phyloP scores from a whole-genome alignment of 2,329 filamentous ascomycete genomes.

The Sporothrix variecibatus region DNA sequence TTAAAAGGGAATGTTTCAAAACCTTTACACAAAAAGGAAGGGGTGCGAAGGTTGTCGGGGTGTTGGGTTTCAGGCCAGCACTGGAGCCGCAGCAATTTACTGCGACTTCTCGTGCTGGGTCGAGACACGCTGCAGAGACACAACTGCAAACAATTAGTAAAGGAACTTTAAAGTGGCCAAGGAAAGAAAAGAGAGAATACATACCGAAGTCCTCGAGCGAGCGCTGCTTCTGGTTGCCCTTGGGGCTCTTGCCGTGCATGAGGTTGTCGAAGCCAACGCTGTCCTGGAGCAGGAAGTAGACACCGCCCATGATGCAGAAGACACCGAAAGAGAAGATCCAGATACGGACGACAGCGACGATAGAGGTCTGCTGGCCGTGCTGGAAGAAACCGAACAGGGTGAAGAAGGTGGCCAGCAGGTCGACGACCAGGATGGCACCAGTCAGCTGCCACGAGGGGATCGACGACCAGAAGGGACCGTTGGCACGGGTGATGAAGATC shows the following conservation, averaged over 20 bases:
- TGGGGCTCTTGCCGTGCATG: constrained; percentile 86
- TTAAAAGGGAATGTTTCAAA: constrained; percentile 26
- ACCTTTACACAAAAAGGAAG: constrained; percentile 29
- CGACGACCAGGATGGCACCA: constrained; percentile 77
- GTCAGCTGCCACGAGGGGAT: constrained; percentile 83
- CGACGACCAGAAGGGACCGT: constrained; percentile 89
- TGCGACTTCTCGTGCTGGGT: constrained; percentile 88
- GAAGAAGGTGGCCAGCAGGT: constrained; percentile 83
- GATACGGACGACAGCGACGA: constrained; percentile 82
- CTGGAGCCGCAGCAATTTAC: constrained; percentile 46
- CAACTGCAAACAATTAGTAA: constrained; percentile 65
- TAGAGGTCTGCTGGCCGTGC: constrained; percentile 62
- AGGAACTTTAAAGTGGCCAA: not conserved
- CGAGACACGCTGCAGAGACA: constrained; percentile 85
- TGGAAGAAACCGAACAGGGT: constrained; percentile 83
- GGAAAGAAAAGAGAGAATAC: constrained; percentile 38
- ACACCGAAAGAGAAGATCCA: constrained; percentile 91
- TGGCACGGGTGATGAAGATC: constrained; percentile 93
- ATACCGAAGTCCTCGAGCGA: constrained; percentile 87
- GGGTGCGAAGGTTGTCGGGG: not conserved
- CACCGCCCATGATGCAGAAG: constrained; percentile 72
- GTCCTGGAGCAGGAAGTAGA: constrained; percentile 80
- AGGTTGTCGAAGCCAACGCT: constrained; percentile 84
- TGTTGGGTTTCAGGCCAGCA: not conserved
- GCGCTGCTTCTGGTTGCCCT: constrained; percentile 79